phyloP scores from a whole-genome alignment of 306 rosid genomes.

The Pyrus pyrifolia region DNA sequence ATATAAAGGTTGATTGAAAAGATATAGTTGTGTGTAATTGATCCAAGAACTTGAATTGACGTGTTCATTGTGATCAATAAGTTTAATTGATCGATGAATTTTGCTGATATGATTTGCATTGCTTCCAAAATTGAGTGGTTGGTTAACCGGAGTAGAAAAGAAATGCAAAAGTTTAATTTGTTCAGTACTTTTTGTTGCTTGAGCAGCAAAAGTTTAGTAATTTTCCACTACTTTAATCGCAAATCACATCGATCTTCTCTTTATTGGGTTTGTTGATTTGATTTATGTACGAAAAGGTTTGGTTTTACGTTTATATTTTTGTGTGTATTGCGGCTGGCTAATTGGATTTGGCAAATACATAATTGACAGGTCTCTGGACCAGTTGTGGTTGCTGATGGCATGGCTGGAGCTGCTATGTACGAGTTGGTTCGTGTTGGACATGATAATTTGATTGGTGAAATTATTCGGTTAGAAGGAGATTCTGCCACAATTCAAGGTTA shows the following conservation, averaged over 20 bases:
- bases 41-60: background rate
- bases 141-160: background rate
- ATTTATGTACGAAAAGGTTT: background rate
- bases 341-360: background rate
- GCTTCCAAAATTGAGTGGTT: background rate
- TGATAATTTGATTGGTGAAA: conserved; percentile 93
- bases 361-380: conserved; percentile 88
- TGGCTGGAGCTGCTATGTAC: conserved; percentile 99
- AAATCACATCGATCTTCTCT: background rate
- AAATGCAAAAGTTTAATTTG: background rate
- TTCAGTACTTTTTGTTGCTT: background rate
- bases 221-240: background rate
- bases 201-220: background rate
- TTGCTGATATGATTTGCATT: background rate
- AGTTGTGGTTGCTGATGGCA: conserved; percentile 95
- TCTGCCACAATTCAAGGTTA: conserved; percentile 98
- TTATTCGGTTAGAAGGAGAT: conserved; percentile 91
- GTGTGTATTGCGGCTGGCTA: background rate
- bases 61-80: background rate
- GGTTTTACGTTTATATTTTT: background rate
- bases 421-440: conserved; percentile 94
- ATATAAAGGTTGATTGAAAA: background rate
- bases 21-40: background rate
- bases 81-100: background rate
- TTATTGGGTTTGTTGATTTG: background rate